Evolutionary conservation across 495 filamentous ascomycete genomes (phyloP), one percentile per base, ranked within the genome.

Genomic region (Penicillium verhagenii): DNA sequence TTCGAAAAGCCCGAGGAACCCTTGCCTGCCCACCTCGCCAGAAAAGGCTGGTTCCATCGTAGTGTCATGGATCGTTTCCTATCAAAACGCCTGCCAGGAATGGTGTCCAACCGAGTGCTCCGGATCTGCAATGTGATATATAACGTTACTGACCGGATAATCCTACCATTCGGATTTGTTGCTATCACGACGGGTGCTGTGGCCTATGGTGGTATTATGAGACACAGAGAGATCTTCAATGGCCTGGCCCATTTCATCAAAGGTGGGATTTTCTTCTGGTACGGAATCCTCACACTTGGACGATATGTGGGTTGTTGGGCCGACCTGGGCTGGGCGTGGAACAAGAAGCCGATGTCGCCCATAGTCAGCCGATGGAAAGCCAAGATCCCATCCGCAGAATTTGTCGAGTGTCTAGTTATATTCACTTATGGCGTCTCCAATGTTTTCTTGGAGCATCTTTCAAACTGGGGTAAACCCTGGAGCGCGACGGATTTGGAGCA

Each of bases 261-360:
- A 66, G 94, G 93, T 49, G 90, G 91, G n/a, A 89, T 97, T 52
- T 98, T 98, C 74, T 90, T 97, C 71, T 75, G 91, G 87, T 91
- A 96, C 54, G 94, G 94, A 16, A 66, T 96, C 11, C 70, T 97
- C 24, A 94, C 91, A 0, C 81, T 98, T 18, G 91, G 91, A 14
- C 89, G 94, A 18, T 96, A 89, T 85, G 82, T 92, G 59, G 94
- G 94, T 16, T 86, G 87, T 72, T 98, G 94, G 72, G 85, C 88
- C 39, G 90, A 96, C 46, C 81, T 93, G 48, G 94, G 94, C 54
- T 98, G 94, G 94, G 88, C 91, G 1, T 98, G 94, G 94, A 97
- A 98, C 60, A 70, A 92, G 50, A 88, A 87, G 53, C 92, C 91
- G 0, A 73, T 82, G 16, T 75, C 75, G 42, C 75, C 77, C 2